Evolutionary conservation across 108 stramenopile genomes (phyloP).

Genomic region (Cyclostephanos tholiformis): DNA sequence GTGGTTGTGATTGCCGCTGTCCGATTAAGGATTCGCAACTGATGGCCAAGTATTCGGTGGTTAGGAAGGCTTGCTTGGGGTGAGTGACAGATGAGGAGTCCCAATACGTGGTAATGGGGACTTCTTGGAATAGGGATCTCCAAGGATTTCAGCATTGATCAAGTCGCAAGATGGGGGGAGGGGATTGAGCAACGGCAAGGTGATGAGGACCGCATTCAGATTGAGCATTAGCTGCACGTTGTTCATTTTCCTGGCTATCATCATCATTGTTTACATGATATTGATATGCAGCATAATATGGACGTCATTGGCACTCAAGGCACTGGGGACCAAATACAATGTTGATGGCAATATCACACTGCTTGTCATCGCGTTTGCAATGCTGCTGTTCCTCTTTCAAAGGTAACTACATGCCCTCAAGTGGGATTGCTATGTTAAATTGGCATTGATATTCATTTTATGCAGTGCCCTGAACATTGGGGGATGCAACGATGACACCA

Average conservation of each 20-base stretch:
- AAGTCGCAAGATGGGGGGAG: slow-evolving; percentile 75
- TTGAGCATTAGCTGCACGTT: slow-evolving; percentile 55
- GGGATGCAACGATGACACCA: slow-evolving; percentile 7
- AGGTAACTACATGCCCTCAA: slow-evolving; percentile 72
- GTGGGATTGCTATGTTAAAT: slow-evolving; percentile 84
- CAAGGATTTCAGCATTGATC: no score
- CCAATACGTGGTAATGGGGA: no score
- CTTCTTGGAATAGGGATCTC: no score
- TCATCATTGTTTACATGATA: slow-evolving; percentile 82
- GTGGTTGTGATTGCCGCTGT: no score
- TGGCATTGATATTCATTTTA: slow-evolving; percentile 62
- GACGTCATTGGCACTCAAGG: slow-evolving; percentile 53
- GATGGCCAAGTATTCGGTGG: no score
- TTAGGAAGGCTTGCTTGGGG: no score
- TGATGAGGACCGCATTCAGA: slow-evolving; percentile 72
- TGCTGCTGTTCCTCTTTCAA: slow-evolving; percentile 68
- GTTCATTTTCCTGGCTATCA: slow-evolving; percentile 68
- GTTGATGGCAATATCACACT: slow-evolving; percentile 47
- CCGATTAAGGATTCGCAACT: no score
- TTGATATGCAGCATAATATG: slow-evolving; percentile 79
- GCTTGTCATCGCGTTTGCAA: slow-evolving; percentile 44
- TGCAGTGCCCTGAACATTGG: slow-evolving; percentile 51
- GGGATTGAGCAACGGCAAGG: slow-evolving; percentile 71
- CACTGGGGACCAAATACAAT: neutral
- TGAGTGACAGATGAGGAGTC: no score